Evolutionary conservation across 257 asterid genomes (phyloP).

Genomic region (Salvia miltiorrhiza): DNA sequence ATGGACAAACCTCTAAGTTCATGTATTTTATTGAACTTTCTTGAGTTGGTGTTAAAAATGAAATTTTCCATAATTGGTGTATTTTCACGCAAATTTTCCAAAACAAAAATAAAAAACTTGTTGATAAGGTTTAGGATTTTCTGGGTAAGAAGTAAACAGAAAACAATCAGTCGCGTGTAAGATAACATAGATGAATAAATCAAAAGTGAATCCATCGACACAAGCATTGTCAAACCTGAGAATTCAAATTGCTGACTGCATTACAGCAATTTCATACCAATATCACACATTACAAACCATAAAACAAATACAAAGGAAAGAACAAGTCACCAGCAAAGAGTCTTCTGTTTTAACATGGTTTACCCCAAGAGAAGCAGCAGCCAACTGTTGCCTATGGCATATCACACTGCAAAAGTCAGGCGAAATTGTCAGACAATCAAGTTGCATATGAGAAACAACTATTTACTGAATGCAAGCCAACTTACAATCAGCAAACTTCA

Average conservation of each 20-base stretch:
- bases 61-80: too few relatives aligned
- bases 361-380: too few relatives aligned
- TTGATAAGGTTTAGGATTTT: too few relatives aligned
- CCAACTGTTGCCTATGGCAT: too few relatives aligned
- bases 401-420: not conserved
- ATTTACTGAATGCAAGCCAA: not conserved
- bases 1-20: too few relatives aligned
- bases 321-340: not conserved
- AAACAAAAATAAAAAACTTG: too few relatives aligned
- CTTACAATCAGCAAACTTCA: conserved; percentile 23
- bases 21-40: too few relatives aligned
- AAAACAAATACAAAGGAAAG: not conserved
- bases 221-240: not conserved
- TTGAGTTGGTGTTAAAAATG: too few relatives aligned
- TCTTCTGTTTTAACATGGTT: too few relatives aligned
- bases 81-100: too few relatives aligned
- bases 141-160: too few relatives aligned
- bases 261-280: not conserved
- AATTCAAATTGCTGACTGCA: not conserved
- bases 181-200: not conserved
- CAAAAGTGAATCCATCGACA: not conserved
- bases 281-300: not conserved
- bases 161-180: too few relatives aligned
- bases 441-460: not conserved
- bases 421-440: not conserved